Evolutionary conservation across 805 yeast species (phyloP), one percentile per base, ranked within the genome.

Genomic region (Grigorovia jiainica): DNA sequence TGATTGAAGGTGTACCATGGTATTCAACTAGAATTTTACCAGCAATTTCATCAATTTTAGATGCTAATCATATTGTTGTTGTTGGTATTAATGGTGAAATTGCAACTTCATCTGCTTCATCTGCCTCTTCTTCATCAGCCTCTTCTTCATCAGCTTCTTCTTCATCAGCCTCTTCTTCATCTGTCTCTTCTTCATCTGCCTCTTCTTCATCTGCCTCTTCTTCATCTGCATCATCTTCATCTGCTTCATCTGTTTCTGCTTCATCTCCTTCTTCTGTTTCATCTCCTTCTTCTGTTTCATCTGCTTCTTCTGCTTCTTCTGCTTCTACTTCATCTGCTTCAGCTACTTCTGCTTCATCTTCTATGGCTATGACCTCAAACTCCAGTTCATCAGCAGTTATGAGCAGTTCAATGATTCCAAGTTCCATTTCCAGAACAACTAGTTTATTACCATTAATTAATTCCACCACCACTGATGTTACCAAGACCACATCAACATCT

Each of bases 91-190:
- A 31, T 42, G 32, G 34, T 40, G 30, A n/a, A 1, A 21, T 7
- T 15, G 13, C 30, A 15, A 11, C 31, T 18, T 4, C 33, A 2
- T 11, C 39, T 9, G 41, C 32, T 35, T 34, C 11, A 40, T 45
- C 42, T 27, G 40, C 16, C 49, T 46, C 19, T 49, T 47, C 37
- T 40, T 49, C 15, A 42, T 40, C 34, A 46, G 39, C 23, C 36
- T 47, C 23, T 40, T 49, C 32, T 35, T 25, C 27, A 51, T 47
- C 38, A 49, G 46, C 17, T 30, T 51, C 55, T 34, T 52, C 63
- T 27, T 57, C 64, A 18, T 60, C 58, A 42, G 60, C 63, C 15
- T 64, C 61, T 42, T 55, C 54, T 18, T 48, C 57, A n/a, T 60
- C 54, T 52, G 58, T 65, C 43, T 45, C 63, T 18, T 15, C 41